Conservation (phyloP, 495 filamentous ascomycete genomes). For the Echria macrotheca region DNA sequence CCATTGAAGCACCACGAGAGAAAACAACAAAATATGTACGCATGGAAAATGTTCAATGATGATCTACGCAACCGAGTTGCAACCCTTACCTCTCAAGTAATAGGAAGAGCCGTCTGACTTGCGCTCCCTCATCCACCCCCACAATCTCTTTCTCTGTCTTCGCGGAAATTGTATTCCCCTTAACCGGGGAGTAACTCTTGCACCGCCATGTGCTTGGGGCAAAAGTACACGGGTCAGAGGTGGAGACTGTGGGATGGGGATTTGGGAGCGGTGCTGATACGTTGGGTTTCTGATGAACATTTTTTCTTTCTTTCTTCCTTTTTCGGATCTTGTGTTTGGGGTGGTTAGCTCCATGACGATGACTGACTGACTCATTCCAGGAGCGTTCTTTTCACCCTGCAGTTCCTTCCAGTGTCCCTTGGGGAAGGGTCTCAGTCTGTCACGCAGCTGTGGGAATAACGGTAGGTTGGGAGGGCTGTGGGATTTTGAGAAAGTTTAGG, state of each 20-base stretch:
- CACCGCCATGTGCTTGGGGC: conserved; percentile 47
- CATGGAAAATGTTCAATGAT: no score
- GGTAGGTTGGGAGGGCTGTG: no score
- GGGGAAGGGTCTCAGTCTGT: no score
- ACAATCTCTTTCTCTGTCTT: no score
- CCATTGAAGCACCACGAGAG: background rate
- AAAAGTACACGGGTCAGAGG: no score
- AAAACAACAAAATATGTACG: background rate
- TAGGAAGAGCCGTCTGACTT: conserved; percentile 51
- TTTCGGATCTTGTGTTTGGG: background rate
- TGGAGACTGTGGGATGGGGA: conserved; percentile 18
- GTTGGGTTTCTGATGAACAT: conserved; percentile 44
- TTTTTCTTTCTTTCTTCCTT: conserved; percentile 7
- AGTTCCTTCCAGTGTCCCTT: no score
- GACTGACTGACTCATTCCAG: no score
- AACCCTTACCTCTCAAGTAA: conserved; percentile 34
- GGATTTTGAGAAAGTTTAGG: no score
- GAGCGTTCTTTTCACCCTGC: no score
- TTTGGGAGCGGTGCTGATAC: conserved; percentile 44
- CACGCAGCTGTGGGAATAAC: no score
- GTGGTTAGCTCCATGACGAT: background rate
- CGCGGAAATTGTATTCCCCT: no score
- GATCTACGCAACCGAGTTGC: conserved; percentile 45
- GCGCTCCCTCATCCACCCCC: background rate
- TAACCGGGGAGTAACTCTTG: conserved; percentile 23